Evolutionary conservation across 1,139 yeast genomes (phyloP), one percentile per base, ranked within the genome.

Genomic region (Hyphopichia buzzinii): DNA sequence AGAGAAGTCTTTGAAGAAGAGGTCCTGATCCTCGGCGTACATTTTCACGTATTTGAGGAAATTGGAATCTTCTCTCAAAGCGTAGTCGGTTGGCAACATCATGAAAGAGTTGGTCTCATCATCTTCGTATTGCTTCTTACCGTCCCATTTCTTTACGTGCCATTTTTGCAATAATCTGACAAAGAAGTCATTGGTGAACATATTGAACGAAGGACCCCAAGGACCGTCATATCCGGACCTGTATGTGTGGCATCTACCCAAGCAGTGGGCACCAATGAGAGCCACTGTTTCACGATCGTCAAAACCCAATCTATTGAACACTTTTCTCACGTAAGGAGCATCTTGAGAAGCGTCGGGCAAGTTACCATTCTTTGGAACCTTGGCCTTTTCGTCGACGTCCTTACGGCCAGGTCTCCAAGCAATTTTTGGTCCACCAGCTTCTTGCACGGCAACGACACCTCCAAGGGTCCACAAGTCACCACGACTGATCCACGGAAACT

Each of bases 401-500:
- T 47, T 42, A 58, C 96, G 77, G 39, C 96, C 96, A 17, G 92
- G 78, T 68, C 94, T 80, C 96, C 96, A 88, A 38, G 79, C 74
- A 50, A 88, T 74, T 56, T 81, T 82, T 40, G 96, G 96, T 12
- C 97, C 96, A 38, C 82, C 82, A 61, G 84, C 59, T 62, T 87
- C 96, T 66, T 89, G 96, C 39, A 89, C 71, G 8, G 90, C 95
- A 38, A 69, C 77, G 37, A 88, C 95, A 47, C 96, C 96, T 34
- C 83, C 94, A 30, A 89, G 68, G 16, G 96, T 87, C 77, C 84
- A 87, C 54, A 89, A 74, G 61, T 89, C 97, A 54, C 96, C 96
- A 59, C 85, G 74, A 19, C 89, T 79, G 33, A 89, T 59, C 84
- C 94, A 87, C 17, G 90, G 86, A 62, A 74, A 81, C 55, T 79